Conservation (phyloP, 495 filamentous ascomycete species). For the Penicillium malachiteum region DNA sequence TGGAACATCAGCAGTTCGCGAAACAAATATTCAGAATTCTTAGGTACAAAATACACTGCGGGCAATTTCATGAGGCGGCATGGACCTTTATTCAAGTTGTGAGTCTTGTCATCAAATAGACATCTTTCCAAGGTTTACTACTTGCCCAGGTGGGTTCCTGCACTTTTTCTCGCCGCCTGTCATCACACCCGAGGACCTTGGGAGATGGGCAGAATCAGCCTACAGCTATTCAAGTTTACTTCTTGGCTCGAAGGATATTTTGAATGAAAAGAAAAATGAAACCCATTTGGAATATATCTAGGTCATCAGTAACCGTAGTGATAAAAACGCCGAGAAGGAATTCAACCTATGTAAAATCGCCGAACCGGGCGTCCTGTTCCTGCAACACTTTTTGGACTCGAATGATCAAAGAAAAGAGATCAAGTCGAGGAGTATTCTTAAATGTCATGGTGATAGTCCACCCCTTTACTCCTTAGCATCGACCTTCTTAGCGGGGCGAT, state of each 20-base stretch:
- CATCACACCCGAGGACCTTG: too few species aligned
- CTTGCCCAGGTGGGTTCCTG: too few species aligned
- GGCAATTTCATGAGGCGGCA: too few species aligned
- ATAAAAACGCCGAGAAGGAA: conserved; percentile 23
- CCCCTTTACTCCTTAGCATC: conserved; percentile 44
- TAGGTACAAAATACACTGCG: too few species aligned
- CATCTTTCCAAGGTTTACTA: too few species aligned
- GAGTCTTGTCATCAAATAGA: too few species aligned
- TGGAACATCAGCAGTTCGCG: too few species aligned
- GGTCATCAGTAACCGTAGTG: conserved; percentile 17
- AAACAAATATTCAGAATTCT: too few species aligned
- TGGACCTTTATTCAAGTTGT: too few species aligned
- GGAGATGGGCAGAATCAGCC: neutral
- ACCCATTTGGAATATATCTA: conserved; percentile 1
- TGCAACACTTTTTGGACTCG: conserved; percentile 25
- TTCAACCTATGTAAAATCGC: conserved; percentile 18
- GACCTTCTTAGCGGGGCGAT: conserved; percentile 49
- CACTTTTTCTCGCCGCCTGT: too few species aligned
- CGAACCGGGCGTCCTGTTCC: conserved; percentile 19
- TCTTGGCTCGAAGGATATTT: too few species aligned
- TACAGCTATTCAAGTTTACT: neutral
- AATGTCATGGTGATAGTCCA: neutral
- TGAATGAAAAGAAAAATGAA: neutral
- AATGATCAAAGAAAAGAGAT: conserved; percentile 18
- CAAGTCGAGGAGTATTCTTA: conserved; percentile 7